Conservation (phyloP, 1,284 basidiomycete genomes). For the Cutaneotrichosporon sp. region DNA sequence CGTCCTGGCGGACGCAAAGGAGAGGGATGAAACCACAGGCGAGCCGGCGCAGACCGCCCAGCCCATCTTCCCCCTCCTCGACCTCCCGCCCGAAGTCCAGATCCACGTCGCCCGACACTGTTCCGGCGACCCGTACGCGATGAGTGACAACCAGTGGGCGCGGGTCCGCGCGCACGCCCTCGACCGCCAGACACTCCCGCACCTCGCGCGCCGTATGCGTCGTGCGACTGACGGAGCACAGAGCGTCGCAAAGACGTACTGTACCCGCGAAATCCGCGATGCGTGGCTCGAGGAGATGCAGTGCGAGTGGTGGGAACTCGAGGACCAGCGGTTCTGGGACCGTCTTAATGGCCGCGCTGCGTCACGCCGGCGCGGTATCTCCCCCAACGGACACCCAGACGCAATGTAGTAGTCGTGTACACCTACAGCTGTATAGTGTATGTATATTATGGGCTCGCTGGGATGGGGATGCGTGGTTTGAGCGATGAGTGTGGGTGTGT, state of each 20-base stretch:
- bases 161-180: constrained; percentile 27
- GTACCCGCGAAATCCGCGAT: constrained; percentile 19
- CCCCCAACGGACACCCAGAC: constrained; percentile 1
- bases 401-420: not conserved
- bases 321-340: constrained; percentile 12
- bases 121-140: constrained; percentile 29
- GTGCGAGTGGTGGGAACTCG: constrained; percentile 40
- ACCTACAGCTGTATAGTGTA: not conserved
- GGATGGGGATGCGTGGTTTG: too few relatives aligned
- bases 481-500: too few relatives aligned
- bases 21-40: not conserved
- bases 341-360: not conserved
- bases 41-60: not conserved
- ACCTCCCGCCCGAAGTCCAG: constrained; percentile 37
- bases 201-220: constrained; percentile 8
- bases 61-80: constrained; percentile 30
- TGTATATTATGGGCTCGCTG: not conserved
- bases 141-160: constrained; percentile 35
- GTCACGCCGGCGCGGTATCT: not conserved
- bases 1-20: constrained; percentile 17
- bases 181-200: constrained; percentile 19
- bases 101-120: constrained; percentile 33
- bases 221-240: constrained; percentile 9
- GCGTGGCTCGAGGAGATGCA: constrained; percentile 30
- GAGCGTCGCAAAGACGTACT: constrained; percentile 11